phyloP scores from a whole-genome alignment of 1,284 basidiomycete species.

The Ceratobasidium sp. region DNA sequence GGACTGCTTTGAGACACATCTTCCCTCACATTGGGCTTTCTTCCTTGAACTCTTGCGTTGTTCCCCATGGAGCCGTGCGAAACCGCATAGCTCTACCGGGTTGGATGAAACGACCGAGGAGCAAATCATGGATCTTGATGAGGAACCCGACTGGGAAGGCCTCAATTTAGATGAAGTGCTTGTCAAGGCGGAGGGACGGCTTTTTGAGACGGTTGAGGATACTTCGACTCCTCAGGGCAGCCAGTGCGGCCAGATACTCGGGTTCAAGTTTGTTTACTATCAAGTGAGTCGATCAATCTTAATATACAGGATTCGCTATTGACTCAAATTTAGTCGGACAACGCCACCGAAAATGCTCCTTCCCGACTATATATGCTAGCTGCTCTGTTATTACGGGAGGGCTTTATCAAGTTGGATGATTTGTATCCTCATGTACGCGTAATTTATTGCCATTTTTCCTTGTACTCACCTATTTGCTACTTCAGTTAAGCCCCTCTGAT shows the following conservation, averaged over 20 bases:
- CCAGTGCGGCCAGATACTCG: conserved; percentile 78
- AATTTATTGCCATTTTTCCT: conserved; percentile 45
- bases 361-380: conserved; percentile 80
- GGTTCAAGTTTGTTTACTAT: conserved; percentile 94
- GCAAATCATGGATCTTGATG: conserved; percentile 56
- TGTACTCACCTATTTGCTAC: conserved; percentile 38
- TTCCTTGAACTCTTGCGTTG: conserved; percentile 85
- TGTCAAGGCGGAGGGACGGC: conserved; percentile 57
- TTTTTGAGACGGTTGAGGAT: conserved; percentile 1
- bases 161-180: conserved; percentile 72
- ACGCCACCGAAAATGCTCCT: conserved; percentile 64
- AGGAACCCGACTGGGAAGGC: conserved; percentile 50
- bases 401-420: conserved; percentile 84
- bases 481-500: conserved; percentile 76
- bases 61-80: conserved; percentile 74
- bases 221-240: conserved; percentile 38
- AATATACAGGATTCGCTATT: conserved; percentile 38
- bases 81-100: conserved; percentile 44
- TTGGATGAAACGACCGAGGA: conserved; percentile 53
- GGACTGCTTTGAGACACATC: conserved; percentile 84
- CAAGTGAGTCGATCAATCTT: conserved; percentile 61
- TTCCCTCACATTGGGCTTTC: conserved; percentile 87
- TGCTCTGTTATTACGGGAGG: conserved; percentile 87
- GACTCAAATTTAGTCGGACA: conserved; percentile 57
- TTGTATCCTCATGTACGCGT: conserved; percentile 79